Evolutionary conservation across 192 early-diverging fungal species (phyloP).

Genomic region (Allomyces javanicus): DNA sequence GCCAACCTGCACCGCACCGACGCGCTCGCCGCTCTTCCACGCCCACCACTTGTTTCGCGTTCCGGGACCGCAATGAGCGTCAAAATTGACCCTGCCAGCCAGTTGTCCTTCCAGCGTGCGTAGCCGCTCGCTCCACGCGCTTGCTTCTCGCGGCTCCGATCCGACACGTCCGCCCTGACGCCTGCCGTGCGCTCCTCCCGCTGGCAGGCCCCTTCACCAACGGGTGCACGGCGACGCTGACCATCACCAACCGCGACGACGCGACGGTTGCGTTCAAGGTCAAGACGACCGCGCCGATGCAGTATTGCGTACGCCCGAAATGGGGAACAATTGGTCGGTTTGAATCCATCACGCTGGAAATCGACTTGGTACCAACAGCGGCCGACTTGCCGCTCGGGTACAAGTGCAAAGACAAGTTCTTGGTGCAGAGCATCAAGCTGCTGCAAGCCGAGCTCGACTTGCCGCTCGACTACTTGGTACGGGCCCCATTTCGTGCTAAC

Average conservation of each 20-base stretch:
- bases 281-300: conserved; percentile 95
- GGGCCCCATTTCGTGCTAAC: not conserved
- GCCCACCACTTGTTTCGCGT: too few relatives aligned
- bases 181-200: not conserved
- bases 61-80: conserved; percentile 23
- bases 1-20: too few relatives aligned
- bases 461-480: conserved; percentile 38
- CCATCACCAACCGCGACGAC: conserved; percentile 40
- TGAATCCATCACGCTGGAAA: conserved; percentile 48
- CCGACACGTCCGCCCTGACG: not conserved
- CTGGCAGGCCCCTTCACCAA: conserved; percentile 38
- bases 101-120: conserved; percentile 40
- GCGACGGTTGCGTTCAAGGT: conserved; percentile 80
- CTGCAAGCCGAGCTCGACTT: conserved; percentile 43
- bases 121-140: not conserved
- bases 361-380: conserved; percentile 68
- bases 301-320: conserved; percentile 94
- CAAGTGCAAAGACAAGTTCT: conserved; percentile 93
- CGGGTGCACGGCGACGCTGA: conserved; percentile 29
- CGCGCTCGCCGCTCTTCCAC: too few relatives aligned
- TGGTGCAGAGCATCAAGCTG: conserved; percentile 71
- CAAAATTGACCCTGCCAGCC: conserved; percentile 31
- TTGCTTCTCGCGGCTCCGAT: not conserved
- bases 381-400: conserved; percentile 55
- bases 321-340: conserved; percentile 56